These are phyloP conservation scores for Carpinus viminea DNA, from an alignment of 306 rosid genomes.

Conservation along the genomic window DNA sequence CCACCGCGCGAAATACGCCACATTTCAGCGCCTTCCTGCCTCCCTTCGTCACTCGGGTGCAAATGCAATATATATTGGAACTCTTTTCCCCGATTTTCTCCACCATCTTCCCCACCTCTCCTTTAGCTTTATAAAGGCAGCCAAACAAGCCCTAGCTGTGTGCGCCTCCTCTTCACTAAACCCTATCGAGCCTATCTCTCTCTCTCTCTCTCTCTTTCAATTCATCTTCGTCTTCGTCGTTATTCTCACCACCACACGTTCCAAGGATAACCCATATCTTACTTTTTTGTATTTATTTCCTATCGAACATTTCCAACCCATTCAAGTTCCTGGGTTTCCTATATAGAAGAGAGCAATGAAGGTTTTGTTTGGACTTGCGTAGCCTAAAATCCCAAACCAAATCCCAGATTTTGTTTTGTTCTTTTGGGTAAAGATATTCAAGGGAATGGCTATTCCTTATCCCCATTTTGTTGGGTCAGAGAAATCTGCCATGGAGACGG, in stretches of 20 bases:
- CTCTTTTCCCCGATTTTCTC: neutral
- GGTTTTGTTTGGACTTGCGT: neutral
- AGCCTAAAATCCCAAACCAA: neutral
- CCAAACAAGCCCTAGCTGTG: neutral
- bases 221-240: neutral
- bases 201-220: conserved; percentile 2
- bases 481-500: conserved; percentile 63
- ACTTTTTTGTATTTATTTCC: neutral
- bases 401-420: neutral
- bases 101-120: neutral
- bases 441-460: conserved; percentile 52
- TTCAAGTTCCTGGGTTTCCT: neutral
- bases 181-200: neutral
- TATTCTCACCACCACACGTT: neutral
- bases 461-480: conserved; percentile 54
- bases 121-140: neutral
- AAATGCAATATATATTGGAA: conserved; percentile 1
- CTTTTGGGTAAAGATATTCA: neutral
- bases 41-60: neutral
- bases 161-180: conserved; percentile 6
- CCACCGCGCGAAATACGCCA: conserved; percentile 39
- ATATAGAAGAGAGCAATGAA: too few relatives aligned
- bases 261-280: neutral
- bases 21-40: neutral
- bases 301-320: neutral